phyloP scores from a whole-genome alignment of 2,329 filamentous ascomycete species.

The Penicillium expansum region DNA sequence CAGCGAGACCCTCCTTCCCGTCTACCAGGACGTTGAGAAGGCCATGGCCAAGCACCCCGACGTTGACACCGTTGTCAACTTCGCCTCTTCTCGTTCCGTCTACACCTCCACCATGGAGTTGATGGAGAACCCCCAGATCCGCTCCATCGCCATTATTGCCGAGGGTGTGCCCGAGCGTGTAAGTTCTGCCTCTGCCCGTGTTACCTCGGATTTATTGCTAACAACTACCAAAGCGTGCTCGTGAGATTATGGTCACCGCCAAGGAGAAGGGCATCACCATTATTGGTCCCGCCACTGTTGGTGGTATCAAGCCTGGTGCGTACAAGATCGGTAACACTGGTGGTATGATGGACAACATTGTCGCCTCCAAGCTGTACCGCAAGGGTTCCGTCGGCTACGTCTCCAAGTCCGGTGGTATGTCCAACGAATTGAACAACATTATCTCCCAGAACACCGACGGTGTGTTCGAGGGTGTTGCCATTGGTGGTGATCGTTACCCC shows the following conservation, averaged over 20 bases:
- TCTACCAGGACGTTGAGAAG: slow-evolving; percentile 93
- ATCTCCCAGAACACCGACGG: slow-evolving; percentile 93
- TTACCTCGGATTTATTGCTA: neutral
- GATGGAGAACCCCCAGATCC: slow-evolving; percentile 95
- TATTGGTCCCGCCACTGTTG: slow-evolving; percentile 95
- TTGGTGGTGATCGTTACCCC: slow-evolving; percentile 98
- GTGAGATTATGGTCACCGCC: slow-evolving; percentile 94
- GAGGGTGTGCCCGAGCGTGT: slow-evolving; percentile 98
- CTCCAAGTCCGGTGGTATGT: slow-evolving; percentile 99
- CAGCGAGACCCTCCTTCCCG: slow-evolving; percentile 95
- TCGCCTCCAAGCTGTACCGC: slow-evolving; percentile 99
- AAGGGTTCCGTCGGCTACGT: slow-evolving; percentile 98
- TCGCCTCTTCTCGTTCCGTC: slow-evolving; percentile 96
- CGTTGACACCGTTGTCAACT: slow-evolving; percentile 98
- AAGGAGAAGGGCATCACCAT: slow-evolving; percentile 99
- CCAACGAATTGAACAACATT: slow-evolving; percentile 99
- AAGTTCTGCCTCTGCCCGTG: slow-evolving; percentile 32
- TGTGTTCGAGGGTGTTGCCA: slow-evolving; percentile 98
- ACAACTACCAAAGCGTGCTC: slow-evolving; percentile 65
- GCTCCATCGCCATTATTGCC: slow-evolving; percentile 98
- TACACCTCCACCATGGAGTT: slow-evolving; percentile 98
- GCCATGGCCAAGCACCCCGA: slow-evolving; percentile 95
- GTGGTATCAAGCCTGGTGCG: slow-evolving; percentile 98
- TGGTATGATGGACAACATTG: slow-evolving; percentile 99
- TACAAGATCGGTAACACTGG: slow-evolving; percentile 99